These are phyloP conservation scores for Backusella westeae DNA, from an alignment of 192 early-diverging fungal genomes.

Conservation along the genomic window DNA sequence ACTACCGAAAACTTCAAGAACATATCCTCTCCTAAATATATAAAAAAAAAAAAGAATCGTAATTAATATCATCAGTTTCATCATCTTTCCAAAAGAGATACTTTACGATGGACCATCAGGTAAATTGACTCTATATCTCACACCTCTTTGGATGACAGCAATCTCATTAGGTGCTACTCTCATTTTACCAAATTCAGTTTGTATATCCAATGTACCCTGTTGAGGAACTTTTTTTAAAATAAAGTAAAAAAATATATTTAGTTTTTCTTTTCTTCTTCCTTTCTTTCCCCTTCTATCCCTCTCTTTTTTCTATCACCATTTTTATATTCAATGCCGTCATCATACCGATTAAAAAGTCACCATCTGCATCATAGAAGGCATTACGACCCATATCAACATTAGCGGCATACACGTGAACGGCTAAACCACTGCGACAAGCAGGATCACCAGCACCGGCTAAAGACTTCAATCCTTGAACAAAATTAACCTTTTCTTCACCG, in stretches of 20 bases:
- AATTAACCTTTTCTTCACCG: constrained; percentile 56
- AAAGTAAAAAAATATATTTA: neutral
- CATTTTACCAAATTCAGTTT: constrained; percentile 88
- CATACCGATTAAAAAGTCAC: constrained; percentile 86
- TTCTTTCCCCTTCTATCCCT: neutral
- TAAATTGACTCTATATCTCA: constrained; percentile 79
- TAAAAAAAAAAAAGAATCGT: neutral
- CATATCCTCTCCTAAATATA: constrained; percentile 73
- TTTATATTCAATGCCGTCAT: neutral
- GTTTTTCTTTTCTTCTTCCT: neutral
- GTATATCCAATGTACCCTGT: constrained; percentile 83
- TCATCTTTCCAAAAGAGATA: neutral
- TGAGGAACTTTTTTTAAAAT: constrained; percentile 71
- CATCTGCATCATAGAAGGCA: constrained; percentile 90
- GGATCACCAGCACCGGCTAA: constrained; percentile 87
- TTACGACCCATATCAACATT: constrained; percentile 72
- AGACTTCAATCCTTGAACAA: constrained; percentile 83
- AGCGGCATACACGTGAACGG: constrained; percentile 80
- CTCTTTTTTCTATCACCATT: neutral
- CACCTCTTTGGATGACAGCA: constrained; percentile 89
- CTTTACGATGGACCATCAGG: constrained; percentile 71
- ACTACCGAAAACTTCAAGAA: constrained; percentile 84
- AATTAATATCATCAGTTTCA: neutral
- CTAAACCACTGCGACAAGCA: constrained; percentile 72
- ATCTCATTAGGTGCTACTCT: constrained; percentile 88